phyloP scores from a whole-genome alignment of 345 rosid genomes.

The Citrus medica region DNA sequence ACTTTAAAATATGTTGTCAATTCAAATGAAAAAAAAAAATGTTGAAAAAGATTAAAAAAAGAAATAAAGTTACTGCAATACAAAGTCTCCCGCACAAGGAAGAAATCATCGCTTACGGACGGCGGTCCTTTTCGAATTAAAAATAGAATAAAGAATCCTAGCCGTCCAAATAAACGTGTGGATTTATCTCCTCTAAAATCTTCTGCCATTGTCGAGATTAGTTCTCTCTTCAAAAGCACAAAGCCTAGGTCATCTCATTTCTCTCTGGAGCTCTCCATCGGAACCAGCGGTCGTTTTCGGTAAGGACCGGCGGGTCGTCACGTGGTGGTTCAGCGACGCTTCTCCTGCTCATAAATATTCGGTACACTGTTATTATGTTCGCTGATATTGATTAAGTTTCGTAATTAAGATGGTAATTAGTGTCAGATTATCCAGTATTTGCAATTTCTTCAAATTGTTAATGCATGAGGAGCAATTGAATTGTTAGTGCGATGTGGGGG shows the following conservation, averaged over 20 bases:
- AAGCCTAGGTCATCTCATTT: not conserved
- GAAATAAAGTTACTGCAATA: not conserved
- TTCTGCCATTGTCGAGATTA: not conserved
- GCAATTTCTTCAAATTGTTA: too few relatives aligned
- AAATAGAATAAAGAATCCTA: not conserved
- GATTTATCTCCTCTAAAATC: not conserved
- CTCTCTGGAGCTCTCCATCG: not conserved
- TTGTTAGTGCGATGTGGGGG: not conserved
- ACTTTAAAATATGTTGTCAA: too few relatives aligned
- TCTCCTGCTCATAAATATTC: not conserved
- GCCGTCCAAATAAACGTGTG: not conserved
- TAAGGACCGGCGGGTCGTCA: not conserved
- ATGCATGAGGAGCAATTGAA: not conserved
- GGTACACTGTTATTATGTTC: conserved; percentile 23
- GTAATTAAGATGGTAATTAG: not conserved
- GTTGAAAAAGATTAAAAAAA: too few relatives aligned
- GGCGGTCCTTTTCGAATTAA: not conserved
- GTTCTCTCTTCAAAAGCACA: not conserved
- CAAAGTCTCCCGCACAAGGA: not conserved
- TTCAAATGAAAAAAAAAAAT: too few relatives aligned
- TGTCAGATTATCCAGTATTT: not conserved
- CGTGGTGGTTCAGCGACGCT: not conserved
- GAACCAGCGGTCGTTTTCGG: not conserved
- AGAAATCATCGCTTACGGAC: not conserved
- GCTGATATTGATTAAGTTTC: not conserved